Base-by-base conservation (phyloP, 495 filamentous ascomycete species). In the Pseudotulostoma volvatum region DNA sequence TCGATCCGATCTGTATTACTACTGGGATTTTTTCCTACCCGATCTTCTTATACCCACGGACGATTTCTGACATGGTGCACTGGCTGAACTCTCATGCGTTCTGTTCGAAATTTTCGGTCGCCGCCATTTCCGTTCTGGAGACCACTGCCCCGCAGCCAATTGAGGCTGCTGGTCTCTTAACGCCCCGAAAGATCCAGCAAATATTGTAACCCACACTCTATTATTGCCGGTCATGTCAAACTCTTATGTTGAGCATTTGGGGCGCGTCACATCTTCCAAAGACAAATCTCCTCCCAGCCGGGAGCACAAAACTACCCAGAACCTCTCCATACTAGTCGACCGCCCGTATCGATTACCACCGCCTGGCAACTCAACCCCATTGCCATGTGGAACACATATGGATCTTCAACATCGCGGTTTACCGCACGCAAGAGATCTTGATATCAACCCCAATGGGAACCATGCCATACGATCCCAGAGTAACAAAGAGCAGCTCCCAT, bases 271-370 rank as follows among this genome's bases (percentile, higher is more conserved):
- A 52, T 57, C 64, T 45, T 41, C 49, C 34, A 48, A 30, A 37
- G 54, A 61, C 40, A 40, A 47, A 23, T 44, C 46, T 37, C 45
- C 50, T 37, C 34, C 51, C 38, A 49, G 51, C 41, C 57, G 53
- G 44, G 48, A 56, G 39, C 44, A 49, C 36, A 51, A 56, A 43
- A 49, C 31, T 39, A 34, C 52, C 50, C 49, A 54, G 54, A 61
- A 61, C 46, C 48, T 46, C 21, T 51, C 50, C 55, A 57, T 52
- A 42, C 39, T 57, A 17, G 57, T 55, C 41, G 47, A 61, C 39
- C 47, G 49, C 37, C 61, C 60, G 40, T 69, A 66, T 45, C 63
- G 68, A 45, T 66, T 71, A 41, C 67, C 67, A 37, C 66, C 64
- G 31, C 67, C 66, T 37, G 5, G 11, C 23, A 28, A 28, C 5